A percentile compares a stretch with the other conserved stretches of the same genome.
These are phyloP conservation scores for Massariosphaeria phaeospora DNA, from an alignment of 495 filamentous ascomycete genomes.

Conservation along the genomic window DNA sequence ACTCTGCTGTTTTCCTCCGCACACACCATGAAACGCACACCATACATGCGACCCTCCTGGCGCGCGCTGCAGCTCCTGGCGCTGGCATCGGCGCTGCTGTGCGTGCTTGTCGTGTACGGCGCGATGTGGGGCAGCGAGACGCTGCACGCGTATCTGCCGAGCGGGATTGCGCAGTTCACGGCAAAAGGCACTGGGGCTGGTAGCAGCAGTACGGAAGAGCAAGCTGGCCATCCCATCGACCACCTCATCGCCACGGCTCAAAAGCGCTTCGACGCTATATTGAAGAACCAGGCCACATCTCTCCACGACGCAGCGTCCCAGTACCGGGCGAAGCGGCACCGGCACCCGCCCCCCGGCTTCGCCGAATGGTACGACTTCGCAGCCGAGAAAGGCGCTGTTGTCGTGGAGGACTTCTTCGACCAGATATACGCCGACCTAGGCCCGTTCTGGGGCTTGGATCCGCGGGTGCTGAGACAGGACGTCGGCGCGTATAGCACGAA, in stretches of 20 bases:
- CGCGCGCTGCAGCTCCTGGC: constrained; percentile 15
- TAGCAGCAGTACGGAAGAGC: not conserved
- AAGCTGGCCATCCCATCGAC: constrained; percentile 35
- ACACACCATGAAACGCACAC: not conserved
- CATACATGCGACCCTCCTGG: constrained; percentile 6
- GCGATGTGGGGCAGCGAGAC: not conserved
- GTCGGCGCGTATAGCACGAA: constrained; percentile 22
- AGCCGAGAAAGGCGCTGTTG: constrained; percentile 28
- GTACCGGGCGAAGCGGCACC: constrained; percentile 33
- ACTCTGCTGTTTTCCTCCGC: no score
- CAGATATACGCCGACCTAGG: constrained; percentile 39
- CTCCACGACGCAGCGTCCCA: constrained; percentile 34
- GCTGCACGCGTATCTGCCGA: no score
- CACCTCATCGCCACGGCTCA: constrained; percentile 31
- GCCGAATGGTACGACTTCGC: constrained; percentile 39
- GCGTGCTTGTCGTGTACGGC: constrained; percentile 6
- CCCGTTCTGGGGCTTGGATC: constrained; percentile 40
- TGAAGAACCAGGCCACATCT: constrained; percentile 27
- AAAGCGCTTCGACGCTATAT: constrained; percentile 11
- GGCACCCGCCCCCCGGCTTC: constrained; percentile 42
- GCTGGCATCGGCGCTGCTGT: constrained; percentile 7
- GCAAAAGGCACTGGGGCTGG: not conserved
- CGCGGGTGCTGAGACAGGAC: constrained; percentile 26
- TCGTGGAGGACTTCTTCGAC: constrained; percentile 41
- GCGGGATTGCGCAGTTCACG: no score